Percentiles rank a stretch among this genome's conserved stretches.
Conservation (phyloP, 2,329 filamentous ascomycete genomes). For the Talaromyces sp. region DNA sequence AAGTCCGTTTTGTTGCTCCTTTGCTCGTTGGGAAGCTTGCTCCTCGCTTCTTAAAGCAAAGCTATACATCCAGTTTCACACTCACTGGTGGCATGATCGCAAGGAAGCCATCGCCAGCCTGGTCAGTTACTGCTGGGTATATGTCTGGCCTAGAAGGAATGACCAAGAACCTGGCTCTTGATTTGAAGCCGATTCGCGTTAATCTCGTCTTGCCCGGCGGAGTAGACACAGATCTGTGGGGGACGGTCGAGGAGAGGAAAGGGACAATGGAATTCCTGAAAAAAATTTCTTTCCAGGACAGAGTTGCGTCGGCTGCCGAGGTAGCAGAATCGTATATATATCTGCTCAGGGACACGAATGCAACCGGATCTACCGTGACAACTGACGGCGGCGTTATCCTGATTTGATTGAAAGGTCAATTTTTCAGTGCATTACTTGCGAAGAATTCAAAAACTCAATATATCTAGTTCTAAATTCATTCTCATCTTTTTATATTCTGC, state of each 20-base stretch:
- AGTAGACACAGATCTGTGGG: slow-evolving; percentile 45
- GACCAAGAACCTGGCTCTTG: slow-evolving; percentile 54
- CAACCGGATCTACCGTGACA: slow-evolving; percentile 36
- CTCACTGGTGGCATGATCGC: slow-evolving; percentile 50
- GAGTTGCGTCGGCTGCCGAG: slow-evolving; percentile 35
- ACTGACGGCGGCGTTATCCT: slow-evolving; percentile 27
- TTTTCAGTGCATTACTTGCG: background rate
- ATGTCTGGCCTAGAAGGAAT: slow-evolving; percentile 43
- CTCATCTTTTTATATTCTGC: background rate
- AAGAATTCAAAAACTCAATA: background rate
- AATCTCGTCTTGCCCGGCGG: slow-evolving; percentile 57
- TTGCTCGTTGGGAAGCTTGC: slow-evolving; percentile 51
- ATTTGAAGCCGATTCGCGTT: slow-evolving; percentile 59
- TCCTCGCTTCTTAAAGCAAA: slow-evolving; percentile 38
- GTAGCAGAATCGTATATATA: slow-evolving; percentile 46
- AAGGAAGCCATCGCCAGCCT: slow-evolving; percentile 28
- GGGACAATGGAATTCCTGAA: background rate
- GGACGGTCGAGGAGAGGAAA: background rate
- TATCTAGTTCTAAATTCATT: background rate
- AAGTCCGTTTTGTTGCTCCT: slow-evolving; percentile 31
- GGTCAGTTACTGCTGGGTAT: slow-evolving; percentile 23
- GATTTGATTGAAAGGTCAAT: background rate
- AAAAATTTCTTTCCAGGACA: slow-evolving; percentile 21
- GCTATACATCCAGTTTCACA: slow-evolving; percentile 46
- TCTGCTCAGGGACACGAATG: slow-evolving; percentile 28